Base-by-base conservation (phyloP, 129 eudicot genomes). In the Arctium minus region DNA sequence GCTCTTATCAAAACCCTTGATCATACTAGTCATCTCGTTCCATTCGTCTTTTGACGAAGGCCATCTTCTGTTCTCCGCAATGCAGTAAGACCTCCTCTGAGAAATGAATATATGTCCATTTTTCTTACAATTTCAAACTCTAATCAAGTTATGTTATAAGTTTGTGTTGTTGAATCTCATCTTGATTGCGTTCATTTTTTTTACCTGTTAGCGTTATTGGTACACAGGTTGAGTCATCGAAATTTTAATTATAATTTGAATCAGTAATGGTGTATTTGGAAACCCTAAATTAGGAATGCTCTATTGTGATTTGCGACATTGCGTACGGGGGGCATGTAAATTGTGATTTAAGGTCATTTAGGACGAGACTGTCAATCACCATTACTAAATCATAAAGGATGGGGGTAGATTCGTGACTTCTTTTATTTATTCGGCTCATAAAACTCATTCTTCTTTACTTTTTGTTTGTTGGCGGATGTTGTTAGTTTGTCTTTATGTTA, bases 1-100 rank as follows among this genome's bases (percentile, higher is more conserved):
- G 33, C 73, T 38, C 73, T 78, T 39, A 36, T 75, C 35, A 70
- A 70, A 79, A 68, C 76, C 83, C 83, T 70, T 79, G 68, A 79
- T 30, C 75, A 68, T 32, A 76, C 40, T 72, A 74, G 35, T 73
- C 30, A 22, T 70, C 31, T 79, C 53, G 72, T 62, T 2, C 72
- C 40, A 62, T 35, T 64, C 60, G 38, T 78, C 36, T 72, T n/a
- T 39, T 37, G 81, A 39, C 73, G 42, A 30, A 48, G 42, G n/a
- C 72, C 38, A 13, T 56, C 44, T 73, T 60, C 4, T 5, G 31
- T 73, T 38, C 64, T 72, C 84, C 84, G 79, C 64, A 30, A 62
- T 62, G 18, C 83, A 4, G 83, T 80, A 72, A 35, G 48, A 8
- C 56, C 15, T 72, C 6, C 71, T 18, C 37, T 36, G 33, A 31